Evolutionary conservation across 345 rosid species (phyloP), one percentile per base, ranked within the genome.

Genomic region (Heritiera fomes): DNA sequence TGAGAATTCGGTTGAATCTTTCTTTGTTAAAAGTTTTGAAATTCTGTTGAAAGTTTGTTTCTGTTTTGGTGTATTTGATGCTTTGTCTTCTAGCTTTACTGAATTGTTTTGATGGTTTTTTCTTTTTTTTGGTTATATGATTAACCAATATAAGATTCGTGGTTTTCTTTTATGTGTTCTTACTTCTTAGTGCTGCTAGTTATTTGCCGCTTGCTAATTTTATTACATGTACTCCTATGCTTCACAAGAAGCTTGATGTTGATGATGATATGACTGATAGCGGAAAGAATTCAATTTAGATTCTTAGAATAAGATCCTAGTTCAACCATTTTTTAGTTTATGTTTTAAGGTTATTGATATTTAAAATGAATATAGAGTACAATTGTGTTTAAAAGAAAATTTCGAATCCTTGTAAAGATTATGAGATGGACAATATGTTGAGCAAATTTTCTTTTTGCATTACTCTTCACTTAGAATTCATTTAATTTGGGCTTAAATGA

Each of bases 81-180:
- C 34, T 81, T 49, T 61, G 60, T 43, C 65, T 58, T 58, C 3
- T 3, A 20, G 64, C 59, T 73, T 47, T 6, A 55, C 73, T 38
- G 77, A 30, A 82, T 75, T 8, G 23, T 8, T 68, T 58, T 17
- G 1, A 18, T 40, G 28, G 28, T 23, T 52, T 13, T 46, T 15
- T 77, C 60, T 17, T 15, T 71, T 67, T 17, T 64, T 56, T 28
- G 15, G 17, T 17, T 49, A 32, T 77, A 67, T 5, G 40, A 32
- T 76, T 52, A 74, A 63, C 77, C 55, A n/a, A 65, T 47, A 50
- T 75, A 20, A 41, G 82, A 71, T 63, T 75, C 73, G n/a, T 17
- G 60, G 15, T 77, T 58, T 38, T 69, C 8, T 62, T 68, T 40
- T 46, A 45, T n/a, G 56, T 23, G 43, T 23, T 20, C 73, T 18